Conservation (phyloP, 805 yeast species). For the Candida ponderosae region DNA sequence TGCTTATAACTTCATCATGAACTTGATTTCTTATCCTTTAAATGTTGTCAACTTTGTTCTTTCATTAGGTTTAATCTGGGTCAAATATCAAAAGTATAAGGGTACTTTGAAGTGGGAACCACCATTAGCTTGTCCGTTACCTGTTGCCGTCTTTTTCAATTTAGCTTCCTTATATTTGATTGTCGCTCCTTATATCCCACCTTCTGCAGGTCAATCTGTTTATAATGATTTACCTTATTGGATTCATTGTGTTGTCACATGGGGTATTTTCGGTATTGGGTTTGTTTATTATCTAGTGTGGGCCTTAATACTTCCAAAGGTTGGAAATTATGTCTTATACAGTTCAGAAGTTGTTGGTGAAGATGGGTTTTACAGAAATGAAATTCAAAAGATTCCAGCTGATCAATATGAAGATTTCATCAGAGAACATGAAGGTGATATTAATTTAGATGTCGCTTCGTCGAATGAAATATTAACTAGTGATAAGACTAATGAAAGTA, state of each 20-base stretch:
- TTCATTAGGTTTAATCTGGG: conserved; percentile 52
- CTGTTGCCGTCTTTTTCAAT: conserved; percentile 57
- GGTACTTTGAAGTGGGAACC: conserved; percentile 61
- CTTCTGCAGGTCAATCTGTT: conserved; percentile 55
- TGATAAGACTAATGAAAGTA: too few species aligned
- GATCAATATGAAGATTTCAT: conserved; percentile 14
- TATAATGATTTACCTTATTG: conserved; percentile 69
- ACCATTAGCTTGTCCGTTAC: conserved; percentile 57
- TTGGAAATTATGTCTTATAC: conserved; percentile 43
- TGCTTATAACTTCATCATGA: conserved; percentile 74
- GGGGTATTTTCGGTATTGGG: conserved; percentile 67
- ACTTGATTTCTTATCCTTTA: conserved; percentile 75
- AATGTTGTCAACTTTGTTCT: conserved; percentile 66
- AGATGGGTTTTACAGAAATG: conserved; percentile 70
- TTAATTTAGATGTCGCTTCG: too few species aligned
- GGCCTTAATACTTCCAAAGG: conserved; percentile 48
- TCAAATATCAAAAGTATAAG: conserved; percentile 42
- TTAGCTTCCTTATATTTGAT: conserved; percentile 60
- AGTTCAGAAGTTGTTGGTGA: conserved; percentile 49
- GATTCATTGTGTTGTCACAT: conserved; percentile 74
- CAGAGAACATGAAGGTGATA: conserved; percentile 3
- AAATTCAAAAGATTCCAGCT: conserved; percentile 34
- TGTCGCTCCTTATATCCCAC: conserved; percentile 76
- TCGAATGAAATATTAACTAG: too few species aligned
- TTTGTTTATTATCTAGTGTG: conserved; percentile 60